A percentile compares a stretch with the other conserved stretches of the same genome.
Evolutionary conservation across 192 early-diverging fungal genomes (phyloP).

Genomic region (Diversispora epigaea): DNA sequence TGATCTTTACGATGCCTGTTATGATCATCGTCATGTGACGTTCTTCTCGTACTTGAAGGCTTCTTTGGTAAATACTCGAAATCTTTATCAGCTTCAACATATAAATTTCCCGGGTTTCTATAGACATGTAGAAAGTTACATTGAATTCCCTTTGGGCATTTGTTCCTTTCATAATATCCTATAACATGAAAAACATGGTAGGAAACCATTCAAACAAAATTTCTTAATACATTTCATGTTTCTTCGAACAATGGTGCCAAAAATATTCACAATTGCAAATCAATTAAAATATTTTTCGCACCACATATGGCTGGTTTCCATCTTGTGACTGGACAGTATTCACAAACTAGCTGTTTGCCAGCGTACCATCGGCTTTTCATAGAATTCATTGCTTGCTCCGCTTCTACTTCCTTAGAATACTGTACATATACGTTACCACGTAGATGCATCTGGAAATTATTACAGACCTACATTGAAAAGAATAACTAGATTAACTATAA

Average conservation of each 20-base stretch:
- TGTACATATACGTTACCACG: slow-evolving; percentile 52
- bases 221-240: neutral
- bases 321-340: slow-evolving; percentile 42
- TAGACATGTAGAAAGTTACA: slow-evolving; percentile 49
- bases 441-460: slow-evolving; percentile 42
- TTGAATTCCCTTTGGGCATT: slow-evolving; percentile 42
- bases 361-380: slow-evolving; percentile 46
- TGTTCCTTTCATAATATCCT: slow-evolving; percentile 27
- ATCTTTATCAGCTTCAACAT: slow-evolving; percentile 42
- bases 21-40: no score
- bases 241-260: neutral
- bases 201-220: no score
- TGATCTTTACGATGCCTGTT: no score
- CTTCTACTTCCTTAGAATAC: slow-evolving; percentile 43
- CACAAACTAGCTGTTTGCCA: slow-evolving; percentile 38
- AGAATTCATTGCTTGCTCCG: slow-evolving; percentile 35
- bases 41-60: neutral
- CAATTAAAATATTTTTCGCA: slow-evolving; percentile 19
- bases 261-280: neutral
- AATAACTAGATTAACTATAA: no score
- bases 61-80: slow-evolving; percentile 27
- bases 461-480: slow-evolving; percentile 37
- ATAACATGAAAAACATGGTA: neutral
- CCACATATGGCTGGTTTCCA: slow-evolving; percentile 53
- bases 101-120: slow-evolving; percentile 41